phyloP scores from a whole-genome alignment of 225 moss, liverwort and hornwort genomes.

The Physcomitrium patens region DNA sequence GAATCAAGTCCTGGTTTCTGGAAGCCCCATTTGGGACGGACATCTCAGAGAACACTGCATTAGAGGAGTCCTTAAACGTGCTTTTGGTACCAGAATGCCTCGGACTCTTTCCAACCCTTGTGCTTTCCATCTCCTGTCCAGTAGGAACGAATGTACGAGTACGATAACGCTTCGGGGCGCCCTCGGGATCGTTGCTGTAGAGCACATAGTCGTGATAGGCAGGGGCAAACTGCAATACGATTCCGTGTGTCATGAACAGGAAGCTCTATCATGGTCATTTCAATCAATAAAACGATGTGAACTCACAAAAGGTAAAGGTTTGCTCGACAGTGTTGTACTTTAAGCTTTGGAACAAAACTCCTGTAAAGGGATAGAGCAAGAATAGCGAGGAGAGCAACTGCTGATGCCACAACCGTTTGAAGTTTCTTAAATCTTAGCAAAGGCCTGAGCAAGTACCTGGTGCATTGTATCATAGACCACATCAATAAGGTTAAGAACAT shows the following conservation, averaged over 20 bases:
- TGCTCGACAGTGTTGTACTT: too few relatives aligned
- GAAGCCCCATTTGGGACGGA: slow-evolving; percentile 23
- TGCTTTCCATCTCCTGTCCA: slow-evolving; percentile 89
- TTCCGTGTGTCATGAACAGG: slow-evolving; percentile 8
- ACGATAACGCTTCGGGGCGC: slow-evolving; percentile 71
- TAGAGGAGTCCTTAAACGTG: slow-evolving; percentile 9
- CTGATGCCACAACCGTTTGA: too few relatives aligned
- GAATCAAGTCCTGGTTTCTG: slow-evolving; percentile 20
- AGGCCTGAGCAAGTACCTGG: slow-evolving; percentile 58
- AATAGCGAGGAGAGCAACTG: too few relatives aligned
- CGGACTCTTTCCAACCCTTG: slow-evolving; percentile 50
- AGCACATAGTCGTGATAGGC: slow-evolving; percentile 99
- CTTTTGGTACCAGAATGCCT: slow-evolving; percentile 18
- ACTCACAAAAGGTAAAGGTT: too few relatives aligned
- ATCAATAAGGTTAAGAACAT: slow-evolving; percentile 93
- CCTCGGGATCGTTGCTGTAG: slow-evolving; percentile 90
- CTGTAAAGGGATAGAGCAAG: too few relatives aligned
- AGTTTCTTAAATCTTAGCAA: too few relatives aligned
- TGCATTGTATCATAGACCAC: slow-evolving; percentile 99
- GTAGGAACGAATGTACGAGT: slow-evolving; percentile 93
- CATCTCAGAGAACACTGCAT: too few relatives aligned
- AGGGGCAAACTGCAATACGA: slow-evolving; percentile 82
- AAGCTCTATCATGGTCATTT: neutral
- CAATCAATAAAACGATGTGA: neutral
- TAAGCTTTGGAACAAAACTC: too few relatives aligned